Evolutionary conservation across 2,329 filamentous ascomycete genomes (phyloP).

Genomic region (Knoxdaviesia capensis): DNA sequence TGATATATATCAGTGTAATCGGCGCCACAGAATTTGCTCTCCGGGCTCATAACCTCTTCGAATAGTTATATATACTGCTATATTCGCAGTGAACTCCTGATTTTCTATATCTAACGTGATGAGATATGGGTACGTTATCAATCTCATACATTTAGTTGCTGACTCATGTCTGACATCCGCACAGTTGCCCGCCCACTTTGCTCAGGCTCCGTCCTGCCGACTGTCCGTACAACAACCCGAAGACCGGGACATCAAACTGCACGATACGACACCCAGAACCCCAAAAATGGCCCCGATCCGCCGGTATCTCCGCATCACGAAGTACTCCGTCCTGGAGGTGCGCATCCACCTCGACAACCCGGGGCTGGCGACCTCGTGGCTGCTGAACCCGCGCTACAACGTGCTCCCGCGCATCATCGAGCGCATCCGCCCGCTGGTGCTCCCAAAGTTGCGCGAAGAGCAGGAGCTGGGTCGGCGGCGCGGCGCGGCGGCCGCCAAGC

Average conservation of each 20-base stretch:
- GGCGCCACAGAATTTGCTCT: too few species aligned
- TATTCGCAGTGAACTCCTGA: too few species aligned
- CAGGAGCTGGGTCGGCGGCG: slow-evolving; percentile 21
- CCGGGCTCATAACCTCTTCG: too few species aligned
- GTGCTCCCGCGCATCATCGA: slow-evolving; percentile 69
- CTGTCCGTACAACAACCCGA: not conserved
- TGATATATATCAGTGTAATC: too few species aligned
- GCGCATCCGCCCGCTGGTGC: slow-evolving; percentile 63
- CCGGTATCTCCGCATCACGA: slow-evolving; percentile 77
- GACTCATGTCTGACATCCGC: too few species aligned
- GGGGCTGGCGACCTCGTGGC: slow-evolving; percentile 60
- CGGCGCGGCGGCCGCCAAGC: too few species aligned
- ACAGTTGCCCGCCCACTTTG: too few species aligned
- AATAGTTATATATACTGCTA: too few species aligned
- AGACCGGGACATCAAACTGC: not conserved
- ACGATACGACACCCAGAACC: not conserved
- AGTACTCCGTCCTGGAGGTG: slow-evolving; percentile 87
- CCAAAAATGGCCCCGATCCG: slow-evolving; percentile 62
- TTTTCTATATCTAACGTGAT: too few species aligned
- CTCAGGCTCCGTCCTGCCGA: not conserved
- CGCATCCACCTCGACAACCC: slow-evolving; percentile 93
- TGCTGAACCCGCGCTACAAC: slow-evolving; percentile 57
- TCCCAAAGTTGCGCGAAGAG: slow-evolving; percentile 84
- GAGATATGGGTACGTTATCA: too few species aligned
- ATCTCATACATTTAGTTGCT: too few species aligned